Conservation (phyloP, 805 yeast genomes). For the Vanderwaltozyma verrucispora region DNA sequence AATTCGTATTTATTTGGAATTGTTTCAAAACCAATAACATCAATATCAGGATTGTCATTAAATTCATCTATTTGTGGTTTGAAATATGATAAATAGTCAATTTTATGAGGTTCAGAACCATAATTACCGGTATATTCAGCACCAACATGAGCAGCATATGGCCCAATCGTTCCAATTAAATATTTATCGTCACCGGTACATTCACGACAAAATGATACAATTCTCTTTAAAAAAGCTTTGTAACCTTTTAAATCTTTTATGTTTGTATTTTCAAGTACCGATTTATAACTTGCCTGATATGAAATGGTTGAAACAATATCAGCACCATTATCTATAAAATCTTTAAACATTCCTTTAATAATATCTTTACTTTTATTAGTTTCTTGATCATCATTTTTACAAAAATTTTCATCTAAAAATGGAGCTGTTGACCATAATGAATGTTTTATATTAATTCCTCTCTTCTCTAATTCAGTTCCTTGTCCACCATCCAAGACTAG, state of each 20-base stretch:
- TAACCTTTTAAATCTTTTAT: slow-evolving; percentile 16
- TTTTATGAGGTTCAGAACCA: slow-evolving; percentile 20
- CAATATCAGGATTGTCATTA: slow-evolving; percentile 40
- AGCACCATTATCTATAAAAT: slow-evolving; percentile 45
- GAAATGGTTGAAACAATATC: slow-evolving; percentile 46
- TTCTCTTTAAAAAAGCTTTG: slow-evolving; percentile 12
- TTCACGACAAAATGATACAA: slow-evolving; percentile 14
- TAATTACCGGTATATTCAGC: slow-evolving; percentile 69
- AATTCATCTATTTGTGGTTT: slow-evolving; percentile 35
- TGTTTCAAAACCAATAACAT: slow-evolving; percentile 60
- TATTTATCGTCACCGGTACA: slow-evolving; percentile 17
- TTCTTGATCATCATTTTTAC: slow-evolving; percentile 10
- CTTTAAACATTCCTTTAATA: slow-evolving; percentile 38
- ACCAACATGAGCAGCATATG: slow-evolving; percentile 62
- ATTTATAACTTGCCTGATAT: slow-evolving; percentile 44
- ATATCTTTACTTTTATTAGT: slow-evolving; percentile 30
- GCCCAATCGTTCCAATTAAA: slow-evolving; percentile 54
- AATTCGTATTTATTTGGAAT: slow-evolving; percentile 55
- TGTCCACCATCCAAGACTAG: slow-evolving; percentile 49
- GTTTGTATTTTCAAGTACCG: slow-evolving; percentile 28
- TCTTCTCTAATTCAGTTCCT: slow-evolving; percentile 50
- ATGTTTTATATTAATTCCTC: slow-evolving; percentile 36
- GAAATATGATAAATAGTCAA: slow-evolving; percentile 26
- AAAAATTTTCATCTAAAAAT: slow-evolving; percentile 26
- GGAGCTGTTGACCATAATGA: slow-evolving; percentile 56